These are phyloP conservation scores for Chaetomiaceae sp. DNA, from an alignment of 2,329 filamentous ascomycete species.

Conservation along the genomic window DNA sequence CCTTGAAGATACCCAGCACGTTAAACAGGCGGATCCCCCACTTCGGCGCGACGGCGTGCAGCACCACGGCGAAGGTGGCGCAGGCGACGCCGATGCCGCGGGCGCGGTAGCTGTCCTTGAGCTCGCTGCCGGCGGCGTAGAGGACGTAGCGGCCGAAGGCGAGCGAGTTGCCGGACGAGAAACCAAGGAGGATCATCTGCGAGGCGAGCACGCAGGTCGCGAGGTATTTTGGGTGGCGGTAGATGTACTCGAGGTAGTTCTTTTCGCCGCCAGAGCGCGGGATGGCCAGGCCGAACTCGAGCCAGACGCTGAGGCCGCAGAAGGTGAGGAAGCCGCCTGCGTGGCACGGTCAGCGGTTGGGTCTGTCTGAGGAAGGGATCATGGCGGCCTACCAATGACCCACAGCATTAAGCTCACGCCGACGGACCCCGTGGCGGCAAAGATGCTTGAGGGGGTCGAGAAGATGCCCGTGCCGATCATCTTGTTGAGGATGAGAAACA, in stretches of 20 bases:
- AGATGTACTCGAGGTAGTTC: slow-evolving; percentile 62
- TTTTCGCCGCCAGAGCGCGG: slow-evolving; percentile 61
- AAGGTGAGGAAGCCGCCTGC: slow-evolving; percentile 46
- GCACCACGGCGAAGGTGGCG: slow-evolving; percentile 48
- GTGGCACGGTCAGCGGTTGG: not conserved
- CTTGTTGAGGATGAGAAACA: slow-evolving; percentile 28
- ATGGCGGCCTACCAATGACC: slow-evolving; percentile 28
- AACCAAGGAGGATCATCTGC: slow-evolving; percentile 59
- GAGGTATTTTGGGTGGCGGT: slow-evolving; percentile 53
- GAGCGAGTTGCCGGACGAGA: slow-evolving; percentile 55
- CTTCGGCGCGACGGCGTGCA: slow-evolving; percentile 52
- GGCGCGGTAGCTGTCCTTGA: slow-evolving; percentile 50
- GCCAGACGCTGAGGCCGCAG: slow-evolving; percentile 55
- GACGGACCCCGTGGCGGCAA: slow-evolving; percentile 49
- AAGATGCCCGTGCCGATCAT: slow-evolving; percentile 41
- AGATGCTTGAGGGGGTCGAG: slow-evolving; percentile 51
- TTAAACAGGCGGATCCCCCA: slow-evolving; percentile 58
- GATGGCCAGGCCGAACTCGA: slow-evolving; percentile 60
- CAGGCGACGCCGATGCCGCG: slow-evolving; percentile 53
- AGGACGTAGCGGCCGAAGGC: slow-evolving; percentile 52
- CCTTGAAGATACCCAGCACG: slow-evolving; percentile 56
- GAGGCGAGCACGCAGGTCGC: slow-evolving; percentile 56
- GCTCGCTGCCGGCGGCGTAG: slow-evolving; percentile 46
- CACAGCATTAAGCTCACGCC: slow-evolving; percentile 40
- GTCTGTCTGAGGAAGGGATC: too few species aligned